phyloP scores from a whole-genome alignment of 176 grass and related monocot species.

The Triticum aestivum region IWGSC_CS_RefSeq_v2.1 NC_057808.1:440909077-440909576 shows the following conservation, averaged over 20 bases:
- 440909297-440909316: conserved; percentile 33
- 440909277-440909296: conserved; percentile 50
- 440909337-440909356: conserved; percentile 34
- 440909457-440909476: conserved; percentile 67
- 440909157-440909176: conserved; percentile 26
- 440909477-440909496: conserved; percentile 43
- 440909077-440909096: conserved; percentile 34
- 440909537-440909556: background rate
- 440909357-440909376: conserved; percentile 63
- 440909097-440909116: conserved; percentile 53
- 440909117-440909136: conserved; percentile 32
- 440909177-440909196: conserved; percentile 31
- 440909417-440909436: conserved; percentile 17
- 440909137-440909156: conserved; percentile 35
- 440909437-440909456: conserved; percentile 58
- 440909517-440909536: background rate
- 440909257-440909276: conserved; percentile 43
- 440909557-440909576: conserved; percentile 25
- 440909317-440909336: background rate
- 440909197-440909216: conserved; percentile 55
- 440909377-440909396: conserved; percentile 87
- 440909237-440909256: conserved; percentile 79
- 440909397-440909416: conserved; percentile 96
- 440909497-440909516: background rate
- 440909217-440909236: conserved; percentile 72